Conservation (phyloP, 352 stramenopile genomes). For the Pythium inflatum region DNA sequence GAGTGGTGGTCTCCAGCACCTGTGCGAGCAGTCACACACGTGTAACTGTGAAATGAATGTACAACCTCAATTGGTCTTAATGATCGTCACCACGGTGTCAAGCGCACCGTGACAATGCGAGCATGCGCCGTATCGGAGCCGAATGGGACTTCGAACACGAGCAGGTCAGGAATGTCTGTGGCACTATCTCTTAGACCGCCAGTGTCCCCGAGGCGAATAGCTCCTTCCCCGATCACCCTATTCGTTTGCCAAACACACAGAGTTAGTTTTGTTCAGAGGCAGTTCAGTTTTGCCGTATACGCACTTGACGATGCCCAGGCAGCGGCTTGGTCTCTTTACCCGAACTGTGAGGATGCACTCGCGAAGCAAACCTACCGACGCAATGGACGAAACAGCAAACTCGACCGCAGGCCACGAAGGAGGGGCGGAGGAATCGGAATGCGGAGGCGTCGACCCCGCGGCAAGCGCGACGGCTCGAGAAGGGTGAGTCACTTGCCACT, state of each 20-base stretch:
- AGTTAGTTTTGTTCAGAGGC: neutral
- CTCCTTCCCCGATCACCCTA: neutral
- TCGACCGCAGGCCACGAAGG: slow-evolving; percentile 13
- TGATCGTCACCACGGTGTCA: neutral
- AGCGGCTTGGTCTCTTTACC: slow-evolving; percentile 24
- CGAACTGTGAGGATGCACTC: slow-evolving; percentile 5
- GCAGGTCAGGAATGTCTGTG: neutral
- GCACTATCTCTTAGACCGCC: neutral
- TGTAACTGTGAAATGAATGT: too few relatives aligned
- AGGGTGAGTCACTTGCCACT: slow-evolving; percentile 4
- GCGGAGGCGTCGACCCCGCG: neutral
- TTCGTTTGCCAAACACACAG: neutral
- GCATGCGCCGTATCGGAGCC: neutral
- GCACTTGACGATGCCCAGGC: slow-evolving; percentile 24
- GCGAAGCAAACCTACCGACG: slow-evolving; percentile 16
- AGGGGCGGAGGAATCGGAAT: neutral
- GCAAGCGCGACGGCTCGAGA: neutral
- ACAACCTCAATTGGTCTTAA: too few relatives aligned
- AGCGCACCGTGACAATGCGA: neutral
- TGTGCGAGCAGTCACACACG: too few relatives aligned
- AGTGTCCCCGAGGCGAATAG: neutral
- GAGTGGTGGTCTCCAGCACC: too few relatives aligned
- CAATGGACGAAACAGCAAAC: slow-evolving; percentile 1
- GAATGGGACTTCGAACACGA: neutral
- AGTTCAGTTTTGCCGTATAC: too few relatives aligned